Evolutionary conservation across 208 protist species (phyloP), one percentile per base, ranked within the genome.

Genomic region (Herpetomonas tarakana): DNA sequence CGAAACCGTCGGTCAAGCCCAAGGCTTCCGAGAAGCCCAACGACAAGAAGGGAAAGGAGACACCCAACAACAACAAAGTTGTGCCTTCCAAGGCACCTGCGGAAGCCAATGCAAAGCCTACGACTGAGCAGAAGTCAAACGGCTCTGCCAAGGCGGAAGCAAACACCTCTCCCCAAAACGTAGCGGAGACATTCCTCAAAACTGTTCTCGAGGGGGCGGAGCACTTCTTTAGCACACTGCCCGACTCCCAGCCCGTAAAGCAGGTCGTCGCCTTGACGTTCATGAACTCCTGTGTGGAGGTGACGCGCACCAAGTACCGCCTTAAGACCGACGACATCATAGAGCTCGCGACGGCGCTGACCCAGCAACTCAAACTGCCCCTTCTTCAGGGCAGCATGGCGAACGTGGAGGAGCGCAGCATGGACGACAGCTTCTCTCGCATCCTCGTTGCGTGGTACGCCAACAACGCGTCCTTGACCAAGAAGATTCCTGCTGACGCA

Each of bases 381-480:
- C 61, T 82, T 21, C 70, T 94, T 28, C 52, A 80, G 31, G 71
- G 60, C 22, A 63, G 68, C 11, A 51, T 91, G n/a, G 41, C 74
- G 45, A 54, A 74, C 30, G 70, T 89, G 9, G 80, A 85, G 66
- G 84, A 94, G 70, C 84, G 71, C 44, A 81, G 70, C 46, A 88
- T 90, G 65, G 88, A 95, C 66, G 88, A 91, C 57, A 72, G 83
- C 49, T 95, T 92, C 66, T 77, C 81, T 19, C 83, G 88, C 58
- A 74, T 92, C 52, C 75, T 95, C 25, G 64, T 86, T 18, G 74
- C 78, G 7, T 95, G 88, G 88, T 76, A 74, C 45, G 63, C 64
- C 12, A 81, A 83, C 59, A 88, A 91, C 67, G 64, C 78, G 29
- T 69, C 72, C 24, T 76, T 74, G 18, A 53, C 51, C 24, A 80